Base-by-base conservation (phyloP, 1,139 yeast species). In the Sugiyamaella grinbergsii region DNA sequence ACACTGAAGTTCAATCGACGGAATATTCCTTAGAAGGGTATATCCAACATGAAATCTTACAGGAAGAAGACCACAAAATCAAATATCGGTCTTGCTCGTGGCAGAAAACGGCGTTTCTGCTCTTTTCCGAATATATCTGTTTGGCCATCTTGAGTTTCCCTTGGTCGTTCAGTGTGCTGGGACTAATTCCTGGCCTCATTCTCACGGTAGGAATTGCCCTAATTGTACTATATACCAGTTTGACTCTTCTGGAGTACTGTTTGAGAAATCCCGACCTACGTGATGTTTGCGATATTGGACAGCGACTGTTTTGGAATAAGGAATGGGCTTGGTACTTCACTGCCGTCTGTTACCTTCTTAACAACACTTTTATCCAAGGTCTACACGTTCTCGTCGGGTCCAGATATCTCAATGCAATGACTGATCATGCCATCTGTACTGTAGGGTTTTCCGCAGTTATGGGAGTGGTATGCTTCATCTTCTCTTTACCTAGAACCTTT, bases 141-240 rank as follows among this genome's bases (percentile, higher is more conserved):
- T 69, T 81, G 54, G 85, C 85, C 8, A 79, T 80, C 53, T 74
- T 81, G 78, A 78, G 83, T 16, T 81, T 81, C 61, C 85, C 85
- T 0, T 79, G 83, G 83, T 77, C 83, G 5, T 81, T 77, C 60
- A 77, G 83, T 1, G 80, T 80, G 2, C 67, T 81, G 28, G 85
- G 85, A 0, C 64, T 80, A 20, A 76, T 80, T 1, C 82, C 83
- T 1, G 85, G 85, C 0, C 65, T 80, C 20, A 76, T 81, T 31
- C 63, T 80, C 49, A 81, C 85, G 0, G 72, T 73, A 1, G 74
- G 75, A 47, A 79, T 80, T 4, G 73, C 83, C 1, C 57, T 74
- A 15, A 73, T 79, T 5, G 80, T 78, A 32, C 66, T 78, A 33
- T 80, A 80, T 65, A 80, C 85, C 1, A 82, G 83, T 5, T 64